Evolutionary conservation across 768 basidiomycete genomes (phyloP), one percentile per base, ranked within the genome.

Genomic region (Calocybe gangraenosa): DNA sequence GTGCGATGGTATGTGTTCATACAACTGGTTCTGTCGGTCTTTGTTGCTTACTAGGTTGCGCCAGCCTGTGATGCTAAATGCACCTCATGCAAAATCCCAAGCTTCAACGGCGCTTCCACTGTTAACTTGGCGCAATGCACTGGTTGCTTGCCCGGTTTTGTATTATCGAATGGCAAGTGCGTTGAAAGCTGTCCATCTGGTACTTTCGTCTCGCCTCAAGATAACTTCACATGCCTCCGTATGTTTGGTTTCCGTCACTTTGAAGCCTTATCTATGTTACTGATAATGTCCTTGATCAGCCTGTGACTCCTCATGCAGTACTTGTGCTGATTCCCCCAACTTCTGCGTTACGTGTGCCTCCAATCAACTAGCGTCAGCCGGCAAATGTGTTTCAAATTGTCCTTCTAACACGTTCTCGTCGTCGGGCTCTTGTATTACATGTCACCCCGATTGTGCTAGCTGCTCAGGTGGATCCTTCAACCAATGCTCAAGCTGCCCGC

Each of bases 41-140:
- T 0, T n/a, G 22, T 50, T 34, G 40, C 35, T 51, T 31, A 45
- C 37, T 25, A 48, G 7, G 18, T 43, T 11, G 20, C 44, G 10
- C n/a, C 45, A 90, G 87, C 73, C 44, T 92, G 91, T 56, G 87
- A 87, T 2, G 65, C 83, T 0, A 85, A 83, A 53, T 93, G 90
- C 58, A 86, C 84, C 7, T 70, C 79, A 2, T 94, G 92, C 66
- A 67, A 73, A 44, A 88, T 90, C 49, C 70, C 85, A 4, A 78
- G 75, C 52, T 93, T 93, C 60, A 83, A 59, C 48, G 71, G 74
- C 9, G 76, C 75, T 1, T 90, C 90, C 13, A 83, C 81, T 0
- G 65, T 82, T 37, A 65, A 75, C 44, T 73, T 85, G 43, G 68
- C 79, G 2, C 78, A 88, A 53, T 92, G 91, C 59, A 87, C 83